These are phyloP conservation scores for Aspergillus spinulosporus DNA, from an alignment of 2,329 filamentous ascomycete species.

Conservation along the genomic window DNA sequence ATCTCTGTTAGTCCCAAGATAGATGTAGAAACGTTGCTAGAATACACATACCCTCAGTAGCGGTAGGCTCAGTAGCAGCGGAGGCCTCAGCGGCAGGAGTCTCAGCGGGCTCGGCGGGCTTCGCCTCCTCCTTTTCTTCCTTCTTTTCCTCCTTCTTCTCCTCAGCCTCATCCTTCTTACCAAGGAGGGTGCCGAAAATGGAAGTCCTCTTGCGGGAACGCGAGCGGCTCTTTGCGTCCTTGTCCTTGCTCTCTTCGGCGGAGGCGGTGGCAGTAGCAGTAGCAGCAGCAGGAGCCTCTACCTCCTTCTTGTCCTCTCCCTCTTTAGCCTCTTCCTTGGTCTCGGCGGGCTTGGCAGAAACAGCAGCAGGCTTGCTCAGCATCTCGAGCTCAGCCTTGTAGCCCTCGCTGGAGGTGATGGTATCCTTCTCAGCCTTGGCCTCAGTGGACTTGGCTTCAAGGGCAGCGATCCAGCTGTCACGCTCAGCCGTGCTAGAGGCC, in stretches of 20 bases:
- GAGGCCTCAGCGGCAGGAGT: slow-evolving; percentile 19
- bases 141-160: slow-evolving; percentile 40
- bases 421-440: slow-evolving; percentile 76
- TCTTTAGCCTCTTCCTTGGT: slow-evolving; percentile 31
- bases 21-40: slow-evolving; percentile 2
- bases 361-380: slow-evolving; percentile 45
- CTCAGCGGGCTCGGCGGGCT: slow-evolving; percentile 23
- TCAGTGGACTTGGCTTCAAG: slow-evolving; percentile 80
- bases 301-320: slow-evolving; percentile 32
- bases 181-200: slow-evolving; percentile 48
- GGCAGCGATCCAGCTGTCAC: slow-evolving; percentile 88
- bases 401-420: slow-evolving; percentile 72
- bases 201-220: slow-evolving; percentile 60
- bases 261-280: slow-evolving; percentile 22
- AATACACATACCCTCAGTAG: slow-evolving; percentile 20
- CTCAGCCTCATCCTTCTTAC: slow-evolving; percentile 60
- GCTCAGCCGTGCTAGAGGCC: slow-evolving; percentile 70
- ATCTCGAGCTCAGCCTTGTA: slow-evolving; percentile 87
- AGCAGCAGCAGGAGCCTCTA: background rate
- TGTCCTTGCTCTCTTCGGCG: slow-evolving; percentile 36
- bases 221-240: slow-evolving; percentile 60
- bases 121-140: slow-evolving; percentile 8
- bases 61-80: slow-evolving; percentile 15
- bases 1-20: slow-evolving; percentile 21
- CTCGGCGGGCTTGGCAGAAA: slow-evolving; percentile 27